These are phyloP conservation scores for Capronia coronata DNA, from an alignment of 2,329 filamentous ascomycete species.

Conservation along the genomic window DNA sequence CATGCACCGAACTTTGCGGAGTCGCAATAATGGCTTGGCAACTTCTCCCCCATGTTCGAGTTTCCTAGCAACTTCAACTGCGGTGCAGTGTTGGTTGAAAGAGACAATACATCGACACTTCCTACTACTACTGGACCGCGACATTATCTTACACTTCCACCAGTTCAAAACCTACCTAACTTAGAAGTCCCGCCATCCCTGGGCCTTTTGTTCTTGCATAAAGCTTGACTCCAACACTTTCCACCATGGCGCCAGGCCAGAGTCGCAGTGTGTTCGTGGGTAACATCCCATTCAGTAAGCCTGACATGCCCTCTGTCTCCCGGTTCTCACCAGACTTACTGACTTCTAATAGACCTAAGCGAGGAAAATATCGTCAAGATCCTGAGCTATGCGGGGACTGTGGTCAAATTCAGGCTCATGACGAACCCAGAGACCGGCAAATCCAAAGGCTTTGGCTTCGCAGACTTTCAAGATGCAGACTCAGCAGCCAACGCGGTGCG, in stretches of 20 bases:
- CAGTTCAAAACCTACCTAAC: too few species aligned
- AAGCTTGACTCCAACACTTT: neutral
- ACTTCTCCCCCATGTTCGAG: neutral
- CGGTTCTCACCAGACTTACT: conserved; percentile 3
- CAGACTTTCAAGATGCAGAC: conserved; percentile 90
- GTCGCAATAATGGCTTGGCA: neutral
- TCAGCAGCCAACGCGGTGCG: conserved; percentile 87
- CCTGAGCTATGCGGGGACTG: conserved; percentile 81
- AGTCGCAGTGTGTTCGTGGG: conserved; percentile 44
- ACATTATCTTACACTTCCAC: too few species aligned
- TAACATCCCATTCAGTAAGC: conserved; percentile 64
- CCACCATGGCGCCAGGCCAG: conserved; percentile 40
- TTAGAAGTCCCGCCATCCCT: too few species aligned
- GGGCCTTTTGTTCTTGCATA: too few species aligned
- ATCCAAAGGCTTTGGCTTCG: conserved; percentile 94
- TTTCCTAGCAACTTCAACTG: too few species aligned
- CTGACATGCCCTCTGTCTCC: conserved; percentile 42
- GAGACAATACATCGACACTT: too few species aligned
- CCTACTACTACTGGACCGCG: too few species aligned
- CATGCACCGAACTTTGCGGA: neutral
- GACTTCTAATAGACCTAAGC: conserved; percentile 63
- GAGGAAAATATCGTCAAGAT: conserved; percentile 96
- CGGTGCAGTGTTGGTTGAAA: too few species aligned
- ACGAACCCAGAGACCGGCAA: conserved; percentile 93
- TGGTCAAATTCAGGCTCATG: conserved; percentile 85